Percentiles rank a stretch among this genome's conserved stretches.
Conservation (phyloP, 805 yeast genomes). For the Peterozyma toletana region DNA sequence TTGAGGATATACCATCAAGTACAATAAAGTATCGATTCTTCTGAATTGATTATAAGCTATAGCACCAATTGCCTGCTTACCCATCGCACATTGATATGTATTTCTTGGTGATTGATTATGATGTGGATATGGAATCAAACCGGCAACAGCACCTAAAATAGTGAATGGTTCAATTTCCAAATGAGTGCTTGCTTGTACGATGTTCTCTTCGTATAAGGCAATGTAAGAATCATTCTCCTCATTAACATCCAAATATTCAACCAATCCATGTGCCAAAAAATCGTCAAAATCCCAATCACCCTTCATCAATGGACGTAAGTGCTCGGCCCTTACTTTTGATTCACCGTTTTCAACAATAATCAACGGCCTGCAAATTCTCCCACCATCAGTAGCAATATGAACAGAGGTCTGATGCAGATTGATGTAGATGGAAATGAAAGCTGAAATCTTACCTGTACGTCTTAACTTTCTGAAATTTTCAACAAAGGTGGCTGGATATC, state of each 20-base stretch:
- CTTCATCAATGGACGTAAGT: slow-evolving; percentile 49
- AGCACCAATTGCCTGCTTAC: slow-evolving; percentile 99
- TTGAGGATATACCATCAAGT: slow-evolving; percentile 97
- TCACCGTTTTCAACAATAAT: slow-evolving; percentile 74
- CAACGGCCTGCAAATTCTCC: slow-evolving; percentile 94
- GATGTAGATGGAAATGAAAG: slow-evolving; percentile 83
- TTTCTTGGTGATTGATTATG: slow-evolving; percentile 93
- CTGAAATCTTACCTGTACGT: slow-evolving; percentile 79
- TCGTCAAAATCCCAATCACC: slow-evolving; percentile 90
- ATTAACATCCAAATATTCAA: slow-evolving; percentile 93
- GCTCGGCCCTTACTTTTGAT: slow-evolving; percentile 66
- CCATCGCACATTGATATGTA: slow-evolving; percentile 99
- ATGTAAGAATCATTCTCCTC: slow-evolving; percentile 93
- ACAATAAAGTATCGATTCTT: slow-evolving; percentile 88
- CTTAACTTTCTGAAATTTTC: slow-evolving; percentile 70
- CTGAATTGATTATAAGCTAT: slow-evolving; percentile 95
- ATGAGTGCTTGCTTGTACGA: slow-evolving; percentile 63
- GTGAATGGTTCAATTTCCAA: slow-evolving; percentile 95
- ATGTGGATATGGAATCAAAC: slow-evolving; percentile 86
- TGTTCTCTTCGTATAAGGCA: slow-evolving; percentile 76
- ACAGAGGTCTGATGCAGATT: slow-evolving; percentile 89
- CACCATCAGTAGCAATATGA: slow-evolving; percentile 98
- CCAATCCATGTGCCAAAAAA: slow-evolving; percentile 76
- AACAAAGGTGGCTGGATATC: slow-evolving; percentile 82
- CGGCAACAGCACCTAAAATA: slow-evolving; percentile 87